phyloP scores from a whole-genome alignment of 768 basidiomycete species.

The Daedaleopsis nitida region DNA sequence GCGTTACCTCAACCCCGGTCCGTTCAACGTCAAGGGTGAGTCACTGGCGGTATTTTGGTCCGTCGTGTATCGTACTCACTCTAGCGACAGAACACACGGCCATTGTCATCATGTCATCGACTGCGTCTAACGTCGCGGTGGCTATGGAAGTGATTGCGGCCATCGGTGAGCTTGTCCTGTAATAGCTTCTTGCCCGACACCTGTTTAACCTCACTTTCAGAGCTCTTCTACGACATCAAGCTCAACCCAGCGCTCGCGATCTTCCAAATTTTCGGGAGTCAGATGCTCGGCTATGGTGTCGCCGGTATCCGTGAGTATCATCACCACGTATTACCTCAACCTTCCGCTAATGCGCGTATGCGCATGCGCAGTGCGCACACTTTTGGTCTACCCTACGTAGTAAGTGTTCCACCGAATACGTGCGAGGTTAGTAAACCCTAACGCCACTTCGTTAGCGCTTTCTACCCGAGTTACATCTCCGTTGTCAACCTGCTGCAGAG shows the following conservation, averaged over 20 bases:
- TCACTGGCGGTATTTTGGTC: not conserved
- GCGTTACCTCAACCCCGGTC: slow-evolving; percentile 63
- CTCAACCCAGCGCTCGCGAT: slow-evolving; percentile 53
- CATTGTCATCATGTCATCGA: slow-evolving; percentile 63
- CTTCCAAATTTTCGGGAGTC: slow-evolving; percentile 57
- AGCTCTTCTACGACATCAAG: slow-evolving; percentile 53
- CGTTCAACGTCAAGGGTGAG: slow-evolving; percentile 57
- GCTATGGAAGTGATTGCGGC: slow-evolving; percentile 64
- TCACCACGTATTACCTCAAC: not conserved
- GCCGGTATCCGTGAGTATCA: slow-evolving; percentile 30
- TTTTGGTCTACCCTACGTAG: slow-evolving; percentile 57
- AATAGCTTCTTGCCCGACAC: not conserved
- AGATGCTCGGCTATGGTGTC: slow-evolving; percentile 38
- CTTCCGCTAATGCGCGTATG: not conserved
- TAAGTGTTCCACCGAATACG: slow-evolving; percentile 22
- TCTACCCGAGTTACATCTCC: slow-evolving; percentile 55
- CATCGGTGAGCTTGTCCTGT: slow-evolving; percentile 39
- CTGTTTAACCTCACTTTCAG: slow-evolving; percentile 25
- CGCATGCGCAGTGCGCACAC: slow-evolving; percentile 39
- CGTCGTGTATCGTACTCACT: slow-evolving; percentile 8
- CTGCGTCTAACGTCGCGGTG: slow-evolving; percentile 57
- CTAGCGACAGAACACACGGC: slow-evolving; percentile 51
- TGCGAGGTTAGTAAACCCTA: not conserved
- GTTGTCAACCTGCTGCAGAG: slow-evolving; percentile 54
- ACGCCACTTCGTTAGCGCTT: slow-evolving; percentile 32